Percentiles rank a stretch among this genome's conserved stretches.
These are phyloP conservation scores for Beauveria asiatica DNA, from an alignment of 2,329 filamentous ascomycete genomes.

Conservation along the genomic window DNA sequence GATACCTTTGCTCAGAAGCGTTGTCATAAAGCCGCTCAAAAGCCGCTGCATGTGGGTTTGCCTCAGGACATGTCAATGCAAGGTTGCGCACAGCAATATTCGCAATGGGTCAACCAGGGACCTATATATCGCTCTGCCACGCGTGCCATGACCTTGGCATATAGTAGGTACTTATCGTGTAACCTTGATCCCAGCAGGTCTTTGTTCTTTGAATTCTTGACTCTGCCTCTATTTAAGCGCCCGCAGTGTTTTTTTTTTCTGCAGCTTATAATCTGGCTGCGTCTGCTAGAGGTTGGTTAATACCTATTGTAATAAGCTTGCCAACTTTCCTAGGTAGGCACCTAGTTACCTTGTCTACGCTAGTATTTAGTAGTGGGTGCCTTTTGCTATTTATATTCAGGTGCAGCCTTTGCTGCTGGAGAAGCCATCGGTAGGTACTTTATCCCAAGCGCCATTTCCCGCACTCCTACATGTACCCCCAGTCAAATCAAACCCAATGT, in stretches of 20 bases:
- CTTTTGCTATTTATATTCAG: not conserved
- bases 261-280: not conserved
- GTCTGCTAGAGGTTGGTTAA: too few species aligned
- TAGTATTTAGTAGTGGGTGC: too few species aligned
- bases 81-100: not conserved
- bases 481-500: not conserved
- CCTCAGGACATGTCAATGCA: not conserved
- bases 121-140: too few species aligned
- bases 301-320: too few species aligned
- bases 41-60: not conserved
- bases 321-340: too few species aligned
- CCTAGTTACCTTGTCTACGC: too few species aligned
- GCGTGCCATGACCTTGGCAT: too few species aligned
- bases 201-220: not conserved
- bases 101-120: too few species aligned
- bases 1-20: not conserved
- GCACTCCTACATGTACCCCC: not conserved
- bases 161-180: not conserved
- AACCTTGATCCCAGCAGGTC: not conserved
- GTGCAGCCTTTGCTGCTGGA: too few species aligned
- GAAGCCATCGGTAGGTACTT: not conserved
- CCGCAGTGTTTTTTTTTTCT: not conserved
- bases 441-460: not conserved
- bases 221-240: not conserved
- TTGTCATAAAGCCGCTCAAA: not conserved